These are phyloP conservation scores for Lotmaria passim DNA, from an alignment of 208 protist species.

Conservation along the genomic window DNA sequence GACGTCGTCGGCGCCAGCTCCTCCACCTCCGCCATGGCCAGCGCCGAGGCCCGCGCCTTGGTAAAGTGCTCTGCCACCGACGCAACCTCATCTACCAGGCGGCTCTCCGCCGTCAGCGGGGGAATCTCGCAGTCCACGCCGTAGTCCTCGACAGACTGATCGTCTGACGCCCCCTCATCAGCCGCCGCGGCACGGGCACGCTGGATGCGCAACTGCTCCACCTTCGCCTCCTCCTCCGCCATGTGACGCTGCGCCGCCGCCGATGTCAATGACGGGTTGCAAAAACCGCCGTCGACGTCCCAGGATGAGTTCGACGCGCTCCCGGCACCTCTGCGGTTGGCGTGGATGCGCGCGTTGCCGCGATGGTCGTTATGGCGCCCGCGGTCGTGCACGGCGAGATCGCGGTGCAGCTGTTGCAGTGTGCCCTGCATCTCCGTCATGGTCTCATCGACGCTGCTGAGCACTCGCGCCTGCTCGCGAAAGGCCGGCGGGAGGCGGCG, in stretches of 20 bases:
- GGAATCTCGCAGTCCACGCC: conserved; percentile 25
- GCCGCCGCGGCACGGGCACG: conserved; percentile 67
- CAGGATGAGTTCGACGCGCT: not conserved
- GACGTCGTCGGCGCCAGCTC: conserved; percentile 32
- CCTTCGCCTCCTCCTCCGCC: conserved; percentile 31
- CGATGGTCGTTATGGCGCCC: not conserved
- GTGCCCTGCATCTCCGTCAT: conserved; percentile 36
- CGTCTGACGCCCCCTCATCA: conserved; percentile 66
- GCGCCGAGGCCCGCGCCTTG: conserved; percentile 26
- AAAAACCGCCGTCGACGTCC: not conserved
- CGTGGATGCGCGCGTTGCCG: not conserved
- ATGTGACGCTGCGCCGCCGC: conserved; percentile 19
- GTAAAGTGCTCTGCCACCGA: conserved; percentile 35
- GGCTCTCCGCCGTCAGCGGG: conserved; percentile 25
- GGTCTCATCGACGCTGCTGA: conserved; percentile 31
- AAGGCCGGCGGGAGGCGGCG: conserved; percentile 60
- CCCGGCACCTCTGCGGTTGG: not conserved
- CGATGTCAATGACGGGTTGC: not conserved
- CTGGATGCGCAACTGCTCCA: conserved; percentile 37
- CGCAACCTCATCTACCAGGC: conserved; percentile 36
- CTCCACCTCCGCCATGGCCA: conserved; percentile 27
- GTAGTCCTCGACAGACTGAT: conserved; percentile 80
- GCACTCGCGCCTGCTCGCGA: conserved; percentile 43
- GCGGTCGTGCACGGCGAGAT: conserved; percentile 28
- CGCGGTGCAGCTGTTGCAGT: conserved; percentile 37